phyloP scores from a whole-genome alignment of 768 basidiomycete species.

The Serendipita sp. region DNA sequence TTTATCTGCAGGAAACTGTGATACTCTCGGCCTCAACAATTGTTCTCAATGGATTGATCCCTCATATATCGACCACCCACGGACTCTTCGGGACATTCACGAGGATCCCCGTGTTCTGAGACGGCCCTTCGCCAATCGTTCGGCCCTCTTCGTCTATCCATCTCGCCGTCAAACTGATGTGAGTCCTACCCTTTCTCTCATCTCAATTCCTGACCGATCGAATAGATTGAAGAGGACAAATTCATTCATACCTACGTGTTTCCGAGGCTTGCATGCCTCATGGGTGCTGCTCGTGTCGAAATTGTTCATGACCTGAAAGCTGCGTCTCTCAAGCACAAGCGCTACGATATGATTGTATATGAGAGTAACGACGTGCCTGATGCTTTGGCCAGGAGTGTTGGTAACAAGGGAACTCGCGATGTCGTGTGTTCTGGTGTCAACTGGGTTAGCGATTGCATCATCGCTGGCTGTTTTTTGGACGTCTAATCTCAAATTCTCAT shows the following conservation, averaged over 20 bases:
- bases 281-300: background rate
- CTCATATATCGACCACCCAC: background rate
- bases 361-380: background rate
- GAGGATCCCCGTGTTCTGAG: background rate
- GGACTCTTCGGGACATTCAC: background rate
- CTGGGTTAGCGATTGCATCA: background rate
- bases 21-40: background rate
- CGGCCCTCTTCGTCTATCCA: background rate
- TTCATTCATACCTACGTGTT: background rate
- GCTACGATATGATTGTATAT: background rate
- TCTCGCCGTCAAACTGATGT: background rate
- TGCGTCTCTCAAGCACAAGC: background rate
- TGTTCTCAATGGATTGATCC: background rate
- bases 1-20: background rate
- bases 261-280: background rate
- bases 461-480: background rate
- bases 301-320: background rate
- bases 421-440: background rate
- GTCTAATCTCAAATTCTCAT: no score
- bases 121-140: background rate
- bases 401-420: background rate
- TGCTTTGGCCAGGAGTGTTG: background rate
- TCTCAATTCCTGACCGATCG: background rate
- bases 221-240: background rate
- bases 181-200: background rate